Base-by-base conservation (phyloP, 176 grass and related monocot genomes). In the Bothriochloa decipiens region DNA sequence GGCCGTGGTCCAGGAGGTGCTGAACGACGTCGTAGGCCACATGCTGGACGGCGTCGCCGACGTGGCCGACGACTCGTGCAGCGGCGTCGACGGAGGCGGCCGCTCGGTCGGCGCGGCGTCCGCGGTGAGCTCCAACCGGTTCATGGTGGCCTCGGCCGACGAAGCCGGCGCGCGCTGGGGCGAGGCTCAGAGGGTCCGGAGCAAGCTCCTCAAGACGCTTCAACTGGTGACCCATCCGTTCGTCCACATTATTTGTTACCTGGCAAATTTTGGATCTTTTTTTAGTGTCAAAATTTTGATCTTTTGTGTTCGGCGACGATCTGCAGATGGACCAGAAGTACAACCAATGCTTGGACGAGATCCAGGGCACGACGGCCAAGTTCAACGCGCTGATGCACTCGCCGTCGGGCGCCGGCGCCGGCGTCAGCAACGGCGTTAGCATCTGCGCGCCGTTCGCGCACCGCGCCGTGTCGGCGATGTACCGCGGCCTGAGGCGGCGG, bases 301-400 rank as follows among this genome's bases (percentile, higher is more conserved):
- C 29, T 32, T 55, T 55, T 0, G 52, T 22, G 17, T 22, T 25
- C 14, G n/a, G 18, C 36, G 65, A 16, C 33, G 76, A 33, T 68
- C 65, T 35, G 73, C 80, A 98, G 95, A 81, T 93, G 17, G 92
- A 98, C 60, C 70, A 90, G 26, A 87, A 87, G 85, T 95, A 95
- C 87, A 95, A 87, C 55, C 87, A 88, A 17, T 98, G 95, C 85
- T 15, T 95, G 55, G 87, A 95, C 55, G 88, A 95, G 83, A 87
- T 98, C 68, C 92, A 95, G 76, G 88, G 83, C 77, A 79, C 92
- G 71, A 80, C 57, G 47, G 79, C 85, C 10, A 92, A 81, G 73
- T 95, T 98, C 81, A 87, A 84, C 79, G 65, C 29, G 29, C 41
- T 88, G 84, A 81, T 61, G 57, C 57, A 25, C 57, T 61, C 57